Percentiles rank a stretch among this genome's conserved stretches.
These are phyloP conservation scores for Picochlorum sp. DNA, from an alignment of 139 green algal genomes.

Conservation along the genomic window DNA sequence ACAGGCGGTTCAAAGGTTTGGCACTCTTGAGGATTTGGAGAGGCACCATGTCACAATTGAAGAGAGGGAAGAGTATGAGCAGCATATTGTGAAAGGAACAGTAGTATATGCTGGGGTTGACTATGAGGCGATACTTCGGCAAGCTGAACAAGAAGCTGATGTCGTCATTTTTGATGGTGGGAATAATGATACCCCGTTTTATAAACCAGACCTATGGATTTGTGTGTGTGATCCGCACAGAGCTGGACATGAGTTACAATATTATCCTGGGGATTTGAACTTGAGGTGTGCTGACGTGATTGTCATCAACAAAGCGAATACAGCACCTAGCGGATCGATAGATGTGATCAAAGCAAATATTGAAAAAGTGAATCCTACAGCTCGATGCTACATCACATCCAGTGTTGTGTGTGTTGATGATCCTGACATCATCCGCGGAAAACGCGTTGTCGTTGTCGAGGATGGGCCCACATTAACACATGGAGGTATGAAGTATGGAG, in stretches of 20 bases:
- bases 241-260: constrained; percentile 20
- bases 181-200: constrained; percentile 44
- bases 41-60: constrained; percentile 34
- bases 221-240: constrained; percentile 34
- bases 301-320: constrained; percentile 49
- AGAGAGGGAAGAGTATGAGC: constrained; percentile 45
- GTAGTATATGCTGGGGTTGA: constrained; percentile 41
- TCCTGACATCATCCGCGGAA: constrained; percentile 26
- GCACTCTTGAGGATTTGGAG: constrained; percentile 25
- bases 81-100: constrained; percentile 37
- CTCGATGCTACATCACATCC: constrained; percentile 25
- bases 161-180: constrained; percentile 40
- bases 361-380: constrained; percentile 17
- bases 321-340: constrained; percentile 22
- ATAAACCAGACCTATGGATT: constrained; percentile 33
- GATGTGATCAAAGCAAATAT: constrained; percentile 19
- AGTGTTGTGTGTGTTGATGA: constrained; percentile 24
- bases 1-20: constrained; percentile 41
- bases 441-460: constrained; percentile 30
- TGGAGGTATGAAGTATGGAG: constrained; percentile 29
- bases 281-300: constrained; percentile 31
- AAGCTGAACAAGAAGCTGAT: constrained; percentile 37
- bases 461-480: constrained; percentile 39
- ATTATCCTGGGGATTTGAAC: constrained; percentile 38
- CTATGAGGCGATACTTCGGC: constrained; percentile 34